Conservation (phyloP, 2,329 filamentous ascomycete species). For the Ophiostoma sp. region DNA sequence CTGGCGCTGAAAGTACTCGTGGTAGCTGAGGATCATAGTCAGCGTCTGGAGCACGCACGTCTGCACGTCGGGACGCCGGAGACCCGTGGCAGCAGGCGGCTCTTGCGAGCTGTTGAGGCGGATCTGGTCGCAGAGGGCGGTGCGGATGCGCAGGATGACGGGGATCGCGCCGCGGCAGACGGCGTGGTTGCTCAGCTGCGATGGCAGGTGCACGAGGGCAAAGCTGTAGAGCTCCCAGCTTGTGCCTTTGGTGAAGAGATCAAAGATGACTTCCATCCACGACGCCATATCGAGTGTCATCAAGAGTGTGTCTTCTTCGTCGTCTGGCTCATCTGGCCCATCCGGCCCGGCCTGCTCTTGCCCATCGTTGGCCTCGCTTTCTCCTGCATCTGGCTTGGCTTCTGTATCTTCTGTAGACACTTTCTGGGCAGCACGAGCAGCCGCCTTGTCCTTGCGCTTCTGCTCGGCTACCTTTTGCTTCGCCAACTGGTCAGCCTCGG, state of each 20-base stretch:
- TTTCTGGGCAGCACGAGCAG: not conserved
- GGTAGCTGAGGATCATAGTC: conserved; percentile 85
- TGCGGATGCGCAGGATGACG: conserved; percentile 70
- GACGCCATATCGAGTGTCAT: conserved; percentile 51
- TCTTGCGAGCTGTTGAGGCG: conserved; percentile 72
- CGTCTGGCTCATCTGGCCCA: not conserved
- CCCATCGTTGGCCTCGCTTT: not conserved
- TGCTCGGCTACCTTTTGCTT: not conserved
- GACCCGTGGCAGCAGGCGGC: conserved; percentile 68
- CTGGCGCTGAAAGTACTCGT: conserved; percentile 72
- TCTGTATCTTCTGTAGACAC: not conserved
- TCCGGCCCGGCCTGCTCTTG: not conserved
- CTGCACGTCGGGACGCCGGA: conserved; percentile 82
- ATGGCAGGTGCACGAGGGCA: conserved; percentile 75
- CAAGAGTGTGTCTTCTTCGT: not conserved
- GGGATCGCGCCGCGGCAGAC: conserved; percentile 69
- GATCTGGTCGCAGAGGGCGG: conserved; percentile 75
- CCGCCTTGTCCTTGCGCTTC: conserved; percentile 18
- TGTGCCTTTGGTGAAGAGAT: conserved; percentile 65
- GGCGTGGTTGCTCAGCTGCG: conserved; percentile 83
- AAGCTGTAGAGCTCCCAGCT: conserved; percentile 95
- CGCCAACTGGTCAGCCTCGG: conserved; percentile 18
- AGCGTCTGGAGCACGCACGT: conserved; percentile 83
- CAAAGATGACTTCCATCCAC: conserved; percentile 73
- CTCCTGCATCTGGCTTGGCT: not conserved